Evolutionary conservation across 768 basidiomycete genomes (phyloP).

Genomic region (Lyophyllum decastes): DNA sequence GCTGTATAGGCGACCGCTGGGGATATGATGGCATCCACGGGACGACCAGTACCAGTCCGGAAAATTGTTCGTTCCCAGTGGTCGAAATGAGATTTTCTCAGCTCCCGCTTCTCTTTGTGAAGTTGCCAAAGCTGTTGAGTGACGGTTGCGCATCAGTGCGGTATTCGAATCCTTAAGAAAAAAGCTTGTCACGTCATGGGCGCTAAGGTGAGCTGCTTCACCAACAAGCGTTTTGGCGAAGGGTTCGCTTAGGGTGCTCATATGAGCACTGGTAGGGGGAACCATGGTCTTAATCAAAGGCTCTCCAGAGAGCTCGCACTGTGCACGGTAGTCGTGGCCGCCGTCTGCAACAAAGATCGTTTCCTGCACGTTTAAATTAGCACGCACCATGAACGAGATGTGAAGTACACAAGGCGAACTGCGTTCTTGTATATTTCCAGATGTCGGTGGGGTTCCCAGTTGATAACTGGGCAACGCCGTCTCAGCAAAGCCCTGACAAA

Average conservation of each 20-base stretch:
- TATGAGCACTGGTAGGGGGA: conserved; percentile 28
- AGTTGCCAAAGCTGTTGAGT: conserved; percentile 62
- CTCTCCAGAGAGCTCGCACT: conserved; percentile 52
- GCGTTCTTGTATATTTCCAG: conserved; percentile 47
- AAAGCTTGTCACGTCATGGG: conserved; percentile 38
- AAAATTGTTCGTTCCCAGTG: conserved; percentile 57
- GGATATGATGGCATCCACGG: conserved; percentile 73
- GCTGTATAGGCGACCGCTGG: conserved; percentile 63
- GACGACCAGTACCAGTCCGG: conserved; percentile 62
- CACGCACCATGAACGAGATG: too few species aligned
- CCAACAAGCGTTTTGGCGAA: conserved; percentile 48
- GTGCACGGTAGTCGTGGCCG: conserved; percentile 45
- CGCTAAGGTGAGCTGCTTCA: conserved; percentile 35
- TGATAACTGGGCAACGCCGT: conserved; percentile 51
- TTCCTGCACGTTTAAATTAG: conserved; percentile 34
- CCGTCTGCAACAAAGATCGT: conserved; percentile 53
- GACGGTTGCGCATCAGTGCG: conserved; percentile 8
- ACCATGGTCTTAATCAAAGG: conserved; percentile 59
- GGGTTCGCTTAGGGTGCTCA: conserved; percentile 37
- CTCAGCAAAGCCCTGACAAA: conserved; percentile 6
- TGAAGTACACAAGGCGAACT: too few species aligned
- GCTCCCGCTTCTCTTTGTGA: conserved; percentile 48
- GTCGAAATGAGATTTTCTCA: conserved; percentile 63
- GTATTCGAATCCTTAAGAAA: conserved; percentile 9
- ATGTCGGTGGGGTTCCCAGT: conserved; percentile 63